phyloP scores from a whole-genome alignment of 2,329 filamentous ascomycete species.

The Fusarium poae region DNA sequence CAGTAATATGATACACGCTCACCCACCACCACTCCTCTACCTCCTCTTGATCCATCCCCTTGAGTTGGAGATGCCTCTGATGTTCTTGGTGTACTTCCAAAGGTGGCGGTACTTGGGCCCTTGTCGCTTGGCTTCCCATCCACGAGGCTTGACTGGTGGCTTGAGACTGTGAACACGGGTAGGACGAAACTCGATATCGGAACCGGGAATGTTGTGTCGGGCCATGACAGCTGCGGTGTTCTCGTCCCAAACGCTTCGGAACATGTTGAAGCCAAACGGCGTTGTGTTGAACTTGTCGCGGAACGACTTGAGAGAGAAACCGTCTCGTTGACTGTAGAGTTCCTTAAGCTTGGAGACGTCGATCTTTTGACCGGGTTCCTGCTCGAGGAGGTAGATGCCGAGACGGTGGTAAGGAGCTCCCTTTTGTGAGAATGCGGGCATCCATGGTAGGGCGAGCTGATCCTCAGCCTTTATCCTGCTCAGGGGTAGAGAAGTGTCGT shows the following conservation, averaged over 20 bases:
- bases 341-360: slow-evolving; percentile 70
- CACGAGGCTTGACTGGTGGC: slow-evolving; percentile 69
- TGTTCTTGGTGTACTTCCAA: slow-evolving; percentile 74
- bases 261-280: slow-evolving; percentile 86
- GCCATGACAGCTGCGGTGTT: slow-evolving; percentile 89
- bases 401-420: slow-evolving; percentile 92
- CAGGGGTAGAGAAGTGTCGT: slow-evolving; percentile 73
- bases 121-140: slow-evolving; percentile 76
- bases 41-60: slow-evolving; percentile 59
- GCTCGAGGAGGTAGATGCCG: slow-evolving; percentile 85
- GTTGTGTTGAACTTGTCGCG: slow-evolving; percentile 75
- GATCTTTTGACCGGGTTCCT: slow-evolving; percentile 70
- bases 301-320: slow-evolving; percentile 82
- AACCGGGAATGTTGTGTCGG: slow-evolving; percentile 78
- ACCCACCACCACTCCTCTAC: slow-evolving; percentile 37
- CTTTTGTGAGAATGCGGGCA: slow-evolving; percentile 88
- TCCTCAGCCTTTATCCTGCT: slow-evolving; percentile 68
- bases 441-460: slow-evolving; percentile 83
- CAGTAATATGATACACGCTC: slow-evolving; percentile 47
- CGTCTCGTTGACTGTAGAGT: slow-evolving; percentile 68
- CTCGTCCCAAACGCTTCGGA: slow-evolving; percentile 92
- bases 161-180: slow-evolving; percentile 79
- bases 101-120: slow-evolving; percentile 74
- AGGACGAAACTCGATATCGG: slow-evolving; percentile 86
- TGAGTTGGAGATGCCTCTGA: slow-evolving; percentile 61